Evolutionary conservation across 805 yeast genomes (phyloP), one percentile per base, ranked within the genome.

Genomic region (Vanderwaltozyma yarrowii): DNA sequence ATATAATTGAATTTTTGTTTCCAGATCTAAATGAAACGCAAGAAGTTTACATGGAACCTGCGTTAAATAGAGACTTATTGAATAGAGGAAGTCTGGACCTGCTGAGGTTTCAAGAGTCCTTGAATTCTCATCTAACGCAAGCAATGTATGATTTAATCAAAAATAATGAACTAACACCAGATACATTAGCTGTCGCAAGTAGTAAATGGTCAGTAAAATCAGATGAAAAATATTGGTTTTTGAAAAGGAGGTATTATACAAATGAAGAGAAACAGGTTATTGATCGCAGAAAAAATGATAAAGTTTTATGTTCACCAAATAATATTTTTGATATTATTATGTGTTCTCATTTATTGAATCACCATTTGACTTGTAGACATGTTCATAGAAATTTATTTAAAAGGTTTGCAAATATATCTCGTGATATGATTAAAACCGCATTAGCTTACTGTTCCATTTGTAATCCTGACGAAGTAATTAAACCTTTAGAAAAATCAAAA

Each of bases 261-360:
- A 51, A 49, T 34, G 35, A 25, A 4, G 36, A 41, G 4, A 39
- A 45, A 13, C 31, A 46, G 18, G 50, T 58, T 10, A 43, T 47
- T 15, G 61, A 56, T 42, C 40, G 45, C 20, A 40, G 52, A 27
- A 45, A 50, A 29, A 37, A 41, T 2, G 46, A 51, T 23, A 50
- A 44, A 19, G 39, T 53, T 16, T 50, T 56, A 2, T 53, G 56
- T 30, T 58, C 56, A 19, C 65, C 65, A 3, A 44, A 53, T 11
- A 32, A 40, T 28, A 38, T 59, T 12, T 52, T 45, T 30, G 61
- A 60, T 37, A 38, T 58, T 32, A 47, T 60, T 7, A 45, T 58
- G 44, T 45, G 52, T 13, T 50, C 51, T 9, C 65, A 60, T 42
- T 31, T 60, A 12, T 43, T 57, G 40, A 58, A 59, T 40, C 40